A percentile compares a stretch with the other conserved stretches of the same genome.
These are phyloP conservation scores for Clathrospora elynae DNA, from an alignment of 2,329 filamentous ascomycete species.

Conservation along the genomic window DNA sequence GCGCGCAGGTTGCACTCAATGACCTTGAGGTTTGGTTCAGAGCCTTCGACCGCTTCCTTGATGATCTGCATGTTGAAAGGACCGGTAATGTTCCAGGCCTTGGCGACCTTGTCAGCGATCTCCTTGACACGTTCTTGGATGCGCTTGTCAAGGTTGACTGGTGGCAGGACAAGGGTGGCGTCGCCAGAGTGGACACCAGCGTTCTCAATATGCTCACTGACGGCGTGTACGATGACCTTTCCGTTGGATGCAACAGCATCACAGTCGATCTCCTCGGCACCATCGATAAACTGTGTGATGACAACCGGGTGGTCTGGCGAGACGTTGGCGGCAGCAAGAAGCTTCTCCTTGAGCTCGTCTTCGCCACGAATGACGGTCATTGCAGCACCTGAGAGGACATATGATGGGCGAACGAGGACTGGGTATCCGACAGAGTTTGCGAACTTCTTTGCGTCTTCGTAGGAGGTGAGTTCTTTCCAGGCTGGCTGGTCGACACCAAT, in stretches of 20 bases:
- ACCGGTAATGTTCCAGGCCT: constrained; percentile 95
- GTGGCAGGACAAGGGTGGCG: constrained; percentile 90
- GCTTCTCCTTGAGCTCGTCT: constrained; percentile 91
- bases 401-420: constrained; percentile 90
- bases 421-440: constrained; percentile 87
- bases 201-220: constrained; percentile 95
- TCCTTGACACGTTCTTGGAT: constrained; percentile 90
- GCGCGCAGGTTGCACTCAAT: constrained; percentile 98
- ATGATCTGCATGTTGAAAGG: constrained; percentile 99
- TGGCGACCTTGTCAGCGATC: constrained; percentile 93
- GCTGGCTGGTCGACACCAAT: constrained; percentile 96
- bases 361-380: constrained; percentile 96
- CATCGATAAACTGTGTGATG: constrained; percentile 98
- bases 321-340: constrained; percentile 85
- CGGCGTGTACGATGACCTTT: constrained; percentile 85
- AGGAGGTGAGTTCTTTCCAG: constrained; percentile 95
- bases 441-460: constrained; percentile 84
- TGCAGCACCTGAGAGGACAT: constrained; percentile 94
- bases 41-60: constrained; percentile 80
- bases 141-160: constrained; percentile 73
- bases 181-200: constrained; percentile 98
- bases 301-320: constrained; percentile 97
- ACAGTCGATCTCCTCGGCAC: constrained; percentile 93
- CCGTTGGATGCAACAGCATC: constrained; percentile 89
- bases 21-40: constrained; percentile 81